These are phyloP conservation scores for Scutellaria minor DNA, from an alignment of 257 asterid species.

Conservation along the genomic window DNA sequence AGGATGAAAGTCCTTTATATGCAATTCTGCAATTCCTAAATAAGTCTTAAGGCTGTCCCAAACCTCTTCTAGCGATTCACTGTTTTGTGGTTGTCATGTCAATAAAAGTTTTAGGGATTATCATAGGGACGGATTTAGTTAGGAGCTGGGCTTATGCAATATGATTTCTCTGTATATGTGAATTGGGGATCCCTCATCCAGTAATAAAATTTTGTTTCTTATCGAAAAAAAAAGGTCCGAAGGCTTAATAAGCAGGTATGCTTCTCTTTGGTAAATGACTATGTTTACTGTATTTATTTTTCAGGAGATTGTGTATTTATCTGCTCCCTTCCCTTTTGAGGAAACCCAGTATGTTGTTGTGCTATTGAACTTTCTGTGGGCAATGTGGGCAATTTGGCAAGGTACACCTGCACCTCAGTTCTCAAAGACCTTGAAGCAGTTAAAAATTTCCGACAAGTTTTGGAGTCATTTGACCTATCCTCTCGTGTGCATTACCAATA, in stretches of 20 bases:
- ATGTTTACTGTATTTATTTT: constrained; percentile 22
- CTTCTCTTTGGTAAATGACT: constrained; percentile 5
- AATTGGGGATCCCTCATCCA: too few relatives aligned
- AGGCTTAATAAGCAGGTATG: constrained; percentile 66
- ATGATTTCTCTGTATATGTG: too few relatives aligned
- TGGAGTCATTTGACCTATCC: constrained; percentile 71
- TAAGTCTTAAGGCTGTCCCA: constrained; percentile 54
- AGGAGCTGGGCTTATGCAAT: too few relatives aligned
- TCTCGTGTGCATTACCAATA: constrained; percentile 45
- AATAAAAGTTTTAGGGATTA: too few relatives aligned
- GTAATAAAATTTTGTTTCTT: too few relatives aligned
- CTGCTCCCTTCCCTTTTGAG: constrained; percentile 47
- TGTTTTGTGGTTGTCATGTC: too few relatives aligned
- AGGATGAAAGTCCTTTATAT: constrained; percentile 51
- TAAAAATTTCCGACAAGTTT: constrained; percentile 63
- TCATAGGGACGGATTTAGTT: too few relatives aligned
- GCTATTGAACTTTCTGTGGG: too few relatives aligned
- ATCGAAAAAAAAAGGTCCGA: too few relatives aligned
- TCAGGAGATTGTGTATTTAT: constrained; percentile 20
- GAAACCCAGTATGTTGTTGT: constrained; percentile 57
- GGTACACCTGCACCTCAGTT: constrained; percentile 68
- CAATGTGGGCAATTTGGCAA: too few relatives aligned
- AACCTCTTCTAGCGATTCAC: too few relatives aligned
- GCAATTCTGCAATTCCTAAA: constrained; percentile 56
- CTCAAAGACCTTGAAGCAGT: constrained; percentile 61